Base-by-base conservation (phyloP, 805 yeast species). In the Lipomyces sp. region DNA sequence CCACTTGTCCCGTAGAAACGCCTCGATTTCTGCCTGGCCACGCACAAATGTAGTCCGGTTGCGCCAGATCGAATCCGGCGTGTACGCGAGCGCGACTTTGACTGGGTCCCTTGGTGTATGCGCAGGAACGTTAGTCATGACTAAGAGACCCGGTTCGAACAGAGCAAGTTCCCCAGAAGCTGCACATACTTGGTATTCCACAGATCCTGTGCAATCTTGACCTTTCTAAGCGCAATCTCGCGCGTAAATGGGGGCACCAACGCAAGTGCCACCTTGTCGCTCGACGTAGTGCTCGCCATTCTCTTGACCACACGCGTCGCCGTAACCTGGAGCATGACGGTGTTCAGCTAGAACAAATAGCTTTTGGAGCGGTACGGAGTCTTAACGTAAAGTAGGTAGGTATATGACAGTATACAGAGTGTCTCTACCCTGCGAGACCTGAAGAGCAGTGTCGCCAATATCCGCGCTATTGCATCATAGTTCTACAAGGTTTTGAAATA, bases 151-250 rank as follows among this genome's bases (percentile, higher is more conserved):
- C 4, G n/a, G 24, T 16, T 8, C 19, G n/a, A 13, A 2, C 10
- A 40, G 22, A 14, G 23, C 28, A 8, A 8, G 7, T 37, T 23
- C 8, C 8, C 14, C 16, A 14, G 11, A 4, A 24, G 31, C 42
- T 5, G 5, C 11, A 21, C 40, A 19, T 43, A 39, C 55, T 16
- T 43, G 4, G 55, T 50, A 33, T 54, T 54, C 58, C 58, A 54
- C 16, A 54, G 45, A 35, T 50, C 46, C 50, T 54, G 58, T 23
- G 55, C 58, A 18, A 39, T 19, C 39, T 54, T 54, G 36, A 54
- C 58, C 36, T 54, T 54, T 38, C 13, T 14, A 7, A 37, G 37
- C 29, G 58, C 58, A 3, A 39, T 43, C 24, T 46, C 51, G 8
- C 45, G 43, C 13, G 51, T 49, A 34, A 50, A 54, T 28, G 58